These are phyloP conservation scores for Millerago galiae DNA, from an alignment of 805 yeast species.

Conservation along the genomic window DNA sequence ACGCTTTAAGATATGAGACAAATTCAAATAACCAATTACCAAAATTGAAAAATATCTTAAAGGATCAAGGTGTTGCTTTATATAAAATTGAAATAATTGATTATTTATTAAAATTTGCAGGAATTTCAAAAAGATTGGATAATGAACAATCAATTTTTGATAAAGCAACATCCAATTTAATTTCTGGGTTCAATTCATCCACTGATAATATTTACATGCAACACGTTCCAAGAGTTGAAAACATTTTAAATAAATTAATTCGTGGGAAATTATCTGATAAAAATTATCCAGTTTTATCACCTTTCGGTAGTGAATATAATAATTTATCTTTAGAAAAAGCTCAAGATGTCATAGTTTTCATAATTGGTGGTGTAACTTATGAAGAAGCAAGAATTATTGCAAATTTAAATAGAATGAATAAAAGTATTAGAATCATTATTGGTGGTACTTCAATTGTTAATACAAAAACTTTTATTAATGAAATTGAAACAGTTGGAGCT, in stretches of 20 bases:
- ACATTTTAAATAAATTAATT: conserved; percentile 27
- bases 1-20: conserved; percentile 63
- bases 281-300: conserved; percentile 39
- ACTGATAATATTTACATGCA: conserved; percentile 83
- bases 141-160: conserved; percentile 27
- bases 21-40: conserved; percentile 38
- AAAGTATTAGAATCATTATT: conserved; percentile 59
- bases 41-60: conserved; percentile 32
- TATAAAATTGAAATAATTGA: conserved; percentile 24
- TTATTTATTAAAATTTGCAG: conserved; percentile 39
- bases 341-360: conserved; percentile 64
- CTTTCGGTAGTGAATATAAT: conserved; percentile 18
- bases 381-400: conserved; percentile 85
- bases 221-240: conserved; percentile 69
- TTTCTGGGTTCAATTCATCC: conserved; percentile 31
- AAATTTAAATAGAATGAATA: conserved; percentile 51
- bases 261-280: conserved; percentile 29
- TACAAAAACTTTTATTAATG: conserved; percentile 31
- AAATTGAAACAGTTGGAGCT: conserved; percentile 30
- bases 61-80: conserved; percentile 27
- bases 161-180: conserved; percentile 22
- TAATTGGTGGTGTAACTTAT: conserved; percentile 86
- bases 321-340: conserved; percentile 29
- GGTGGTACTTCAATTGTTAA: conserved; percentile 70
- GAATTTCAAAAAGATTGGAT: conserved; percentile 35